These are phyloP conservation scores for Posidonia oceanica DNA, from an alignment of 116 monocot genomes.

Conservation along the genomic window DNA sequence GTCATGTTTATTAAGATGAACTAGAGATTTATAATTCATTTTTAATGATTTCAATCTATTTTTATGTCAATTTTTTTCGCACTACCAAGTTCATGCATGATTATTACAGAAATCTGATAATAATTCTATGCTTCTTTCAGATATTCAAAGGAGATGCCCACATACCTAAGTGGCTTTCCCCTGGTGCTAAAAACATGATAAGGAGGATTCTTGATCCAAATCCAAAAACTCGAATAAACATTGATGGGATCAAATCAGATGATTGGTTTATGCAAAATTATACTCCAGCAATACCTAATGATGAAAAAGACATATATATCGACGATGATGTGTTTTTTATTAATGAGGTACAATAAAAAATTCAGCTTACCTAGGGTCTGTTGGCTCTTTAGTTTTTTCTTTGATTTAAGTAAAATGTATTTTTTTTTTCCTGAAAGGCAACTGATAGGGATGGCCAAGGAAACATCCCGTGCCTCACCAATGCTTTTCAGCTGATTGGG, in stretches of 20 bases:
- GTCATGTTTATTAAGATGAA: neutral
- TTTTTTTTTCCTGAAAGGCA: conserved; percentile 19
- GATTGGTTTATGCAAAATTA: conserved; percentile 86
- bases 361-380: neutral
- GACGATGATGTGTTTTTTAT: conserved; percentile 19
- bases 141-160: conserved; percentile 62
- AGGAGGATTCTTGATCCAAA: conserved; percentile 88
- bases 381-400: neutral
- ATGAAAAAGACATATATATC: conserved; percentile 26
- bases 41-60: too few relatives aligned
- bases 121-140: conserved; percentile 15
- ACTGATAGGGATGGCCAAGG: conserved; percentile 13
- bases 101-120: too few relatives aligned
- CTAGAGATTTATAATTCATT: too few relatives aligned
- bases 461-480: conserved; percentile 33
- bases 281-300: conserved; percentile 30
- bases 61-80: too few relatives aligned
- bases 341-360: conserved; percentile 28
- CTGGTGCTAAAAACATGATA: conserved; percentile 53
- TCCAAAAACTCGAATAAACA: conserved; percentile 50
- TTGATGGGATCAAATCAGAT: conserved; percentile 57
- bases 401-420: neutral
- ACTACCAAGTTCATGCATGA: too few relatives aligned
- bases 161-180: conserved; percentile 73
- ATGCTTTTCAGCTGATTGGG: conserved; percentile 90